A percentile compares a stretch with the other conserved stretches of the same genome.
Conservation (phyloP, 352 stramenopile genomes). For the Pythium sukuiense region DNA sequence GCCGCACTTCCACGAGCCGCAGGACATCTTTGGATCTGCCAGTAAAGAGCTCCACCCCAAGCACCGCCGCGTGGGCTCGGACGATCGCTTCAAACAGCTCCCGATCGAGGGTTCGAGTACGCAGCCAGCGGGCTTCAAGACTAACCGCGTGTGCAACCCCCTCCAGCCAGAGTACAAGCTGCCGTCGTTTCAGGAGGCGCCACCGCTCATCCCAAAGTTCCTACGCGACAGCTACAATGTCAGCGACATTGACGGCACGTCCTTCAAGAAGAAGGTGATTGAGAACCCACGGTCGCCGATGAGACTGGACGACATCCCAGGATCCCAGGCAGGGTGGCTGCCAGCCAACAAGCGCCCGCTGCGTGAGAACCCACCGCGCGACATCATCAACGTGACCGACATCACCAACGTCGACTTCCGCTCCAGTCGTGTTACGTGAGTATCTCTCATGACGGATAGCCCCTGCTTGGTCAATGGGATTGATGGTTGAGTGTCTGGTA, state of each 20-base stretch:
- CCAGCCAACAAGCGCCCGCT: conserved; percentile 50
- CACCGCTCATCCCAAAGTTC: conserved; percentile 58
- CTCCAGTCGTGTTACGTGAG: conserved; percentile 71
- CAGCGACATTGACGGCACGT: conserved; percentile 69
- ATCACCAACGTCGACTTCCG: conserved; percentile 76
- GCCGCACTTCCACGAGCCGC: conserved; percentile 58
- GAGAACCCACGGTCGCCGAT: conserved; percentile 47
- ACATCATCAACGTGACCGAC: conserved; percentile 62
- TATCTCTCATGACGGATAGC: neutral
- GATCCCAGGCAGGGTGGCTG: conserved; percentile 54
- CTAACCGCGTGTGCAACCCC: conserved; percentile 65
- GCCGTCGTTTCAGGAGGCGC: conserved; percentile 43
- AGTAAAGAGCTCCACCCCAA: conserved; percentile 66
- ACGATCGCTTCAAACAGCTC: conserved; percentile 70
- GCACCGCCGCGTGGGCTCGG: conserved; percentile 41
- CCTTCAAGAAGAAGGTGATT: conserved; percentile 41
- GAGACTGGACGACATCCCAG: conserved; percentile 57
- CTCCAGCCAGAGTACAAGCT: conserved; percentile 64
- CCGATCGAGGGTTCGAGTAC: conserved; percentile 61
- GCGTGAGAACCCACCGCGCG: conserved; percentile 55
- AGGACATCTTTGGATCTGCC: conserved; percentile 57
- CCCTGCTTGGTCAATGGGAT: no score
- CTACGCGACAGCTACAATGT: conserved; percentile 77
- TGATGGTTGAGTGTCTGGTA: neutral
- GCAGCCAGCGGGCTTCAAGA: conserved; percentile 53